Percentiles rank a stretch among this genome's conserved stretches.
These are phyloP conservation scores for Plasmodium vinckei DNA, from an alignment of 169 alveolate genomes.

Conservation along the genomic window DNA sequence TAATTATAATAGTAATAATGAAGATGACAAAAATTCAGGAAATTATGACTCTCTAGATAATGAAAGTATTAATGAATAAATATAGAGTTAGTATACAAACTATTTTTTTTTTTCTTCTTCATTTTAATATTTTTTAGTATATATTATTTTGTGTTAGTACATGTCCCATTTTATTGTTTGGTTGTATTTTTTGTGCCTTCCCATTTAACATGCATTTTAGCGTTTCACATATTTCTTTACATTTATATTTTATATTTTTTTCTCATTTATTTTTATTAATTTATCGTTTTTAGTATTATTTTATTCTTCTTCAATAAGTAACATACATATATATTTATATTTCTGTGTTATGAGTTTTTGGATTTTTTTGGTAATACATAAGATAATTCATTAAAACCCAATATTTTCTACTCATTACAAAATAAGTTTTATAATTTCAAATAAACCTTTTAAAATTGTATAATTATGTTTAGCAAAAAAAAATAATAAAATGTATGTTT, in stretches of 20 bases:
- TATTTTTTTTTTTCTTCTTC: not conserved
- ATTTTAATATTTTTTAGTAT: conserved; percentile 4
- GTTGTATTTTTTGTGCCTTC: conserved; percentile 48
- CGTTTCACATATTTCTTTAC: conserved; percentile 9
- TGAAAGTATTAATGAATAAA: conserved; percentile 16
- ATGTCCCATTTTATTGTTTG: conserved; percentile 11
- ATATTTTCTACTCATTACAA: too few species aligned
- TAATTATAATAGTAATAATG: not conserved
- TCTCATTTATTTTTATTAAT: not conserved
- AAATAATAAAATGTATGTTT: too few species aligned
- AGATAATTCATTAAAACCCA: not conserved
- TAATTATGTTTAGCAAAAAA: too few species aligned
- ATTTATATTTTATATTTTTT: conserved; percentile 2
- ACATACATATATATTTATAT: not conserved
- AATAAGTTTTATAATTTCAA: too few species aligned
- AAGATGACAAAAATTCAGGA: not conserved
- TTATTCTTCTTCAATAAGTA: not conserved
- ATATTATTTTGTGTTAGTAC: conserved; percentile 5
- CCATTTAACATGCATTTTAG: conserved; percentile 20
- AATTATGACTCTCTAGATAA: conserved; percentile 18
- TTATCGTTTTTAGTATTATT: too few species aligned
- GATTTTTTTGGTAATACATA: too few species aligned
- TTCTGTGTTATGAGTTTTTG: not conserved
- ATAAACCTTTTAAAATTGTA: too few species aligned
- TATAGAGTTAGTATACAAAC: not conserved